A percentile compares a stretch with the other conserved stretches of the same genome.
These are phyloP conservation scores for Elsinoe fawcettii DNA, from an alignment of 2,329 filamentous ascomycete genomes.

Conservation along the genomic window DNA sequence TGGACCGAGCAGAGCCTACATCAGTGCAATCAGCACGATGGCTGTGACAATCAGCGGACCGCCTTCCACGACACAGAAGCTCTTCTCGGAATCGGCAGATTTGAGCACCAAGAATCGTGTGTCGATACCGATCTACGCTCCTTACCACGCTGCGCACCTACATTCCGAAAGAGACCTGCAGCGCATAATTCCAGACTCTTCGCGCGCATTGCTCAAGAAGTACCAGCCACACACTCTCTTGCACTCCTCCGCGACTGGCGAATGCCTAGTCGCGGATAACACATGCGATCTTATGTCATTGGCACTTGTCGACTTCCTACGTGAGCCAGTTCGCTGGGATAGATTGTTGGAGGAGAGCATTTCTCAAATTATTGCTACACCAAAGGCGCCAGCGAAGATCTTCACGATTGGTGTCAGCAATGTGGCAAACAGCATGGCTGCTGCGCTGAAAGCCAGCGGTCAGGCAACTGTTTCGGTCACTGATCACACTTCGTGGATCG, in stretches of 20 bases:
- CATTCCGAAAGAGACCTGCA: slow-evolving; percentile 45
- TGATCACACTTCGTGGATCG: slow-evolving; percentile 40
- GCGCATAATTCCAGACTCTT: slow-evolving; percentile 40
- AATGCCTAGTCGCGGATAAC: slow-evolving; percentile 39
- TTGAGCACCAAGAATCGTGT: slow-evolving; percentile 45
- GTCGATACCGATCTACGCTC: slow-evolving; percentile 49
- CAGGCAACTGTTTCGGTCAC: slow-evolving; percentile 36
- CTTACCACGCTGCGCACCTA: slow-evolving; percentile 52
- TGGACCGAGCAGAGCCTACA: slow-evolving; percentile 46
- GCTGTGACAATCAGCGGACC: slow-evolving; percentile 54
- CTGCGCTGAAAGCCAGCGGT: slow-evolving; percentile 45
- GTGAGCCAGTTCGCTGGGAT: slow-evolving; percentile 43
- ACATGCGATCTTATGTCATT: slow-evolving; percentile 39
- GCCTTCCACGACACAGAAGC: slow-evolving; percentile 44
- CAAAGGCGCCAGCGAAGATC: slow-evolving; percentile 37
- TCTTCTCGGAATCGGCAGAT: slow-evolving; percentile 43
- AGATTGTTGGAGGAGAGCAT: slow-evolving; percentile 41
- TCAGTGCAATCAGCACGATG: slow-evolving; percentile 53
- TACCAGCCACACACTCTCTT: slow-evolving; percentile 37
- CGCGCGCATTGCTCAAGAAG: slow-evolving; percentile 35
- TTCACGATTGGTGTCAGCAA: slow-evolving; percentile 46
- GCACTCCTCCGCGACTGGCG: slow-evolving; percentile 41
- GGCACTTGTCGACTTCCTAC: slow-evolving; percentile 40
- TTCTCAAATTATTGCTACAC: slow-evolving; percentile 38
- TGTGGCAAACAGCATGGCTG: slow-evolving; percentile 48